Evolutionary conservation across 441 rosid species (phyloP), one percentile per base, ranked within the genome.

Genomic region (Erodium moschatum): DNA sequence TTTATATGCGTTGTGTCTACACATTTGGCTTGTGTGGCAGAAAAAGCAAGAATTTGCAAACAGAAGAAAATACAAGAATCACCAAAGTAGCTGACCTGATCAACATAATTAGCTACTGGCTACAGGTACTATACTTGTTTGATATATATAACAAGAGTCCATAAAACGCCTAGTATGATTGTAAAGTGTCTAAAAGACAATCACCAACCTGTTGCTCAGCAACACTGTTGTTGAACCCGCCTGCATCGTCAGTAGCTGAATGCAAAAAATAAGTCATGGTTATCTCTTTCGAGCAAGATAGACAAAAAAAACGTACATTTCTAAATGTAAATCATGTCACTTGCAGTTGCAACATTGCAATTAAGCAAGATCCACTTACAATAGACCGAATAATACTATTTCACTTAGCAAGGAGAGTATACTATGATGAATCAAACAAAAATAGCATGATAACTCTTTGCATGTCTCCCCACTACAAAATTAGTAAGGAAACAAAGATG

Each of bases 211-310:
- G 96, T 76, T 92, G 89, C 67, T 85, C 98, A 38, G 92, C 89
- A 73, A 92, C 94, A 79, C 92, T 92, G 64, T 92, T 90, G 78
- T 92, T 92, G 84, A 92, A 92, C 85, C 96, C 88, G 48, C 88
- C 90, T 8, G 92, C 86, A 86, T 92, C 98, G 62, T 56, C 62
- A 81, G 92, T 77, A 69, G 81, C 98, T 90, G 87, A 85, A 83
- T 77, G 67, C 70, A 52, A 54, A 56, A 38, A 77, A 76, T 35
- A 68, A 73, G 2, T 33, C 60, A 63, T 27, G 9, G 21, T 6
- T 21, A 54, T 54, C 61, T 18, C 61, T 54, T 5, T 54, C 6
- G 19, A 15, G 6, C 61, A 70, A 24, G 7, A 31, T 72, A 38
- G 9, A 15, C 60, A 35, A 33, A 33, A 64, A 20, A 18, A 56